A percentile compares a stretch with the other conserved stretches of the same genome.
Conservation (phyloP, 768 basidiomycete genomes). For the Mycena epipterygia region DNA sequence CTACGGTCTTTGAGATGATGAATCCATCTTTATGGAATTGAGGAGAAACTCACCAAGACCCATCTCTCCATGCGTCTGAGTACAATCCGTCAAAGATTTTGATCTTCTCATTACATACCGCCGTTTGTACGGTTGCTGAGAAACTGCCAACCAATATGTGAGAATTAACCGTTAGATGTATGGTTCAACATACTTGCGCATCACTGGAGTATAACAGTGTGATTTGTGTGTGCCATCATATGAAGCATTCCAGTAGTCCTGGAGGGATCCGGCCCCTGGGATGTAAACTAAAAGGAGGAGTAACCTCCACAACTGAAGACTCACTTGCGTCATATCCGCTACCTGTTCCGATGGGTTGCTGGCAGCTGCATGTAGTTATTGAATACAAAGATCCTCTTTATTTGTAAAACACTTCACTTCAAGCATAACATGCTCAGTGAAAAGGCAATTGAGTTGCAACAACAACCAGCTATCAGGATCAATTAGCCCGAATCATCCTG, state of each 20-base stretch:
- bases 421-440: slow-evolving; percentile 44
- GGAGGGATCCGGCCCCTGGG: background rate
- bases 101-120: slow-evolving; percentile 40
- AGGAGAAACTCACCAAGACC: slow-evolving; percentile 35
- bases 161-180: background rate
- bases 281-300: too few relatives aligned
- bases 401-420: slow-evolving; percentile 35
- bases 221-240: background rate
- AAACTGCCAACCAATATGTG: slow-evolving; percentile 3
- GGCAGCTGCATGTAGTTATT: slow-evolving; percentile 2
- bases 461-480: slow-evolving; percentile 36
- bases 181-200: background rate
- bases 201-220: background rate
- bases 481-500: too few relatives aligned
- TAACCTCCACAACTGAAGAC: too few relatives aligned
- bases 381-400: background rate
- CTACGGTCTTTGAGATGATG: background rate
- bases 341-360: background rate
- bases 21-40: background rate
- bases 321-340: slow-evolving; percentile 6
- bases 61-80: slow-evolving; percentile 32
- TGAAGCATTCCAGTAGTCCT: slow-evolving; percentile 4
- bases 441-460: slow-evolving; percentile 44
- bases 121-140: slow-evolving; percentile 33
- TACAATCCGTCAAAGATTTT: slow-evolving; percentile 39